These are phyloP conservation scores for Coemansia sp. DNA, from an alignment of 192 early-diverging fungal genomes.

Conservation along the genomic window DNA sequence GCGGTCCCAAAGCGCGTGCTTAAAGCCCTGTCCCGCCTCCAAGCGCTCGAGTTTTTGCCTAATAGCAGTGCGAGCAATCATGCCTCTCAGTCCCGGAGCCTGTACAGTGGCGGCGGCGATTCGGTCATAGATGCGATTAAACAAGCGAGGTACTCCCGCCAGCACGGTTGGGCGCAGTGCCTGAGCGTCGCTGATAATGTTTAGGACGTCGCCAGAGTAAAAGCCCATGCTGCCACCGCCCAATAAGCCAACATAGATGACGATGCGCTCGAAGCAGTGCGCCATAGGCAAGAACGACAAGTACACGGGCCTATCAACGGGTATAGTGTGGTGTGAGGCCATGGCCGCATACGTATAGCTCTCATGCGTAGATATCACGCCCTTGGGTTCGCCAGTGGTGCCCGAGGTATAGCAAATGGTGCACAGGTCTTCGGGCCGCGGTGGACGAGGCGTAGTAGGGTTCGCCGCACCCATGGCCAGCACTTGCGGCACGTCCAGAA, in stretches of 20 bases:
- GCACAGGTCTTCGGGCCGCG: conserved; percentile 65
- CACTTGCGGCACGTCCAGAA: conserved; percentile 60
- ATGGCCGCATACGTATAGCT: conserved; percentile 64
- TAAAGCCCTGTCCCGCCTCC: conserved; percentile 52
- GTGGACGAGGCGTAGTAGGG: conserved; percentile 53
- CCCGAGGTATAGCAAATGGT: conserved; percentile 83
- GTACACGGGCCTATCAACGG: conserved; percentile 8
- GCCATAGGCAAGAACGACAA: conserved; percentile 90
- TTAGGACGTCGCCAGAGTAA: conserved; percentile 59
- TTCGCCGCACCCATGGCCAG: conserved; percentile 57
- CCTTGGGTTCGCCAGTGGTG: conserved; percentile 82
- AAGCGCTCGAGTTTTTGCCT: conserved; percentile 60
- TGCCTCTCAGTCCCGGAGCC: conserved; percentile 61
- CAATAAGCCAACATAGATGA: conserved; percentile 56
- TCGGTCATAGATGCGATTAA: conserved; percentile 89
- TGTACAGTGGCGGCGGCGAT: conserved; percentile 60
- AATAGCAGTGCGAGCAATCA: conserved; percentile 61
- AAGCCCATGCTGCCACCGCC: conserved; percentile 73
- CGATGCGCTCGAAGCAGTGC: conserved; percentile 80
- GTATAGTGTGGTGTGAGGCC: conserved; percentile 4
- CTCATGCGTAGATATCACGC: conserved; percentile 69
- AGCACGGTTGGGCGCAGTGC: conserved; percentile 83
- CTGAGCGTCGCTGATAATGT: conserved; percentile 78
- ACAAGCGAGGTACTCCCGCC: conserved; percentile 83
- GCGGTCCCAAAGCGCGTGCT: conserved; percentile 81